Evolutionary conservation across 495 filamentous ascomycete species (phyloP).

Genomic region (Collariella sp.): DNA sequence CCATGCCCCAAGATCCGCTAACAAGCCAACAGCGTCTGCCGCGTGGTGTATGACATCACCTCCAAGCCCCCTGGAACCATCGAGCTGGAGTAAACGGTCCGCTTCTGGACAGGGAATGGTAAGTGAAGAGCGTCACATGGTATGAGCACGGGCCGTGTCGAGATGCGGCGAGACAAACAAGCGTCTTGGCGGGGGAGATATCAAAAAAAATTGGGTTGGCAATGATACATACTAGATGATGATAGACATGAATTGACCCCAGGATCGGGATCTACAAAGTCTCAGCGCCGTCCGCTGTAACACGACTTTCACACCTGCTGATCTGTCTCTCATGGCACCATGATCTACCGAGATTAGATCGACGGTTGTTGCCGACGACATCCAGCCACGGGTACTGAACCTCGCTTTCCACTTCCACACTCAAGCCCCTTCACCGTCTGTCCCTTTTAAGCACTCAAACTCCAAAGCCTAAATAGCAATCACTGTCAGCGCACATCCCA

Average conservation of each 20-base stretch:
- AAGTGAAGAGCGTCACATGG: neutral
- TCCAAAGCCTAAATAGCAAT: neutral
- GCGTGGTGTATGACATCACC: slow-evolving; percentile 52
- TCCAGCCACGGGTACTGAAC: neutral
- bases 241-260: slow-evolving; percentile 6
- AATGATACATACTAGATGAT: neutral
- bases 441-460: slow-evolving; percentile 4
- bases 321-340: neutral
- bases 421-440: neutral
- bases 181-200: neutral
- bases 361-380: no score
- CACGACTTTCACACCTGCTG: no score
- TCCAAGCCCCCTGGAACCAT: slow-evolving; percentile 64
- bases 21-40: slow-evolving; percentile 13
- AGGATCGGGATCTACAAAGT: slow-evolving; percentile 1
- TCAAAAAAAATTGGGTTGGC: neutral
- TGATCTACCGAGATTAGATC: no score
- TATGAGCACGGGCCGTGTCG: neutral
- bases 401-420: neutral
- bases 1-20: neutral
- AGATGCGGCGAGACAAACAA: neutral
- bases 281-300: no score
- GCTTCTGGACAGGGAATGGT: neutral
- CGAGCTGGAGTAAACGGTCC: slow-evolving; percentile 11
- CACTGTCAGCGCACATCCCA: neutral